Base-by-base conservation (phyloP, 176 grass and related monocot species). In the Secale cereale region DNA sequence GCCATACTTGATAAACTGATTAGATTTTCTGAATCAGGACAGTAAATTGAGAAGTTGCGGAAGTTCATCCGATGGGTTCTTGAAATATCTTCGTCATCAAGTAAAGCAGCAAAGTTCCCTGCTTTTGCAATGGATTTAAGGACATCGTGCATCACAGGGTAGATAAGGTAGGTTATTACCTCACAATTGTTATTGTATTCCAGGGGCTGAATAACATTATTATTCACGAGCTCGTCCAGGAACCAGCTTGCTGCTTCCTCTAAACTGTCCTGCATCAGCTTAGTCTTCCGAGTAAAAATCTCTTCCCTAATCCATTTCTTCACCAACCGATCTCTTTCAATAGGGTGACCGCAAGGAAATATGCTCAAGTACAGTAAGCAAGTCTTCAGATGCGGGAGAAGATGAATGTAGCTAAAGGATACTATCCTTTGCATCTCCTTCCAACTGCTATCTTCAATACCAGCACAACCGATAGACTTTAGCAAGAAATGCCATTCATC, bases 261-360 rank as follows among this genome's bases (percentile, higher is more conserved):
- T 4, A 1, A 9, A 60, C 8, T 60, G 16, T 46, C 13, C 45
- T 5, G 4, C 1, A 12, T 20, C 20, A 4, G 4, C 20, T 4
- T 7, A 52, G 12, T 52, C 48, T 52, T 52, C 48, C 4, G 48
- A 52, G 50, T 54, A 54, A 19, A 1, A 56, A 59, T 59, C 2
- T 7, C 54, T 59, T 59, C 54, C 1, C 7, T 7, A 9, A n/a
- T n/a, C 54, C 2, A n/a, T n/a, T 59, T 59, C 0, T 59, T 59
- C 20, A n/a, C 2, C 20, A 59, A 8, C 2, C 20, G 54, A 2
- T n/a, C 7, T 9, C 2, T 60, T 60, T 2, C 0, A 12, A 60
- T 26, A 1, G n/a, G 3, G 0, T 0, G 1, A 25, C 0, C 0
- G 22, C 0, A 8, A 3, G 56, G 22, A 22, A 59, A 59, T 59